Evolutionary conservation across 306 rosid genomes (phyloP), one percentile per base, ranked within the genome.

Genomic region (Quercus ilex): DNA sequence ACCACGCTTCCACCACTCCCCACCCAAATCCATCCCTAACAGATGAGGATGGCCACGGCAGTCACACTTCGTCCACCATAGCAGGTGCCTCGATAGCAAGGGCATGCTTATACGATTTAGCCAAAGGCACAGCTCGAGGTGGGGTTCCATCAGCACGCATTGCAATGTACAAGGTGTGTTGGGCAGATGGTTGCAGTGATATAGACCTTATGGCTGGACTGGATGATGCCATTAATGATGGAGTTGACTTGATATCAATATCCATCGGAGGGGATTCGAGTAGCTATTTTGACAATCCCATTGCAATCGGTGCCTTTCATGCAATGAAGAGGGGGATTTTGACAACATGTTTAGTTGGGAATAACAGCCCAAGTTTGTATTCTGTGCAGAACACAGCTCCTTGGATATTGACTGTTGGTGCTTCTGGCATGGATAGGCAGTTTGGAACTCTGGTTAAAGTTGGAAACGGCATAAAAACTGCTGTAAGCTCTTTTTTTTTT

Each of bases 171-270:
- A 38, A 0, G 98, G 97, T 6, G 91, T 89, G 38, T 91, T 95
- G 0, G 91, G 95, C 1, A 90, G 96, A 17, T 38, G 86, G 87
- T 5, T 93, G 97, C 86, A 77, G 73, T 20, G 98, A 90, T 79
- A 86, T 87, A 85, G 97, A 91, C 78, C 71, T 91, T 53, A 76
- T 91, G 60, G 97, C 95, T 0, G 97, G 31, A 1, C 89, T 93
- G 28, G 97, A 91, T 19, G 89, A 93, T 46, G 98, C 98, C 75
- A 90, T 93, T 21, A 89, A 89, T 0, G 98, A 93, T 12, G 95
- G 98, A 9, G 97, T 92, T 49, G 91, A 89, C 77, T 5, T 94
- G 49, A 70, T 94, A 23, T 90, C 96, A 0, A 57, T 91, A 56
- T 93, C 98, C 11, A 77, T 90, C 0, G 92, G 97, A 0, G 89